phyloP scores from a whole-genome alignment of 148 eudicot genomes.

The Drosera capensis region DNA sequence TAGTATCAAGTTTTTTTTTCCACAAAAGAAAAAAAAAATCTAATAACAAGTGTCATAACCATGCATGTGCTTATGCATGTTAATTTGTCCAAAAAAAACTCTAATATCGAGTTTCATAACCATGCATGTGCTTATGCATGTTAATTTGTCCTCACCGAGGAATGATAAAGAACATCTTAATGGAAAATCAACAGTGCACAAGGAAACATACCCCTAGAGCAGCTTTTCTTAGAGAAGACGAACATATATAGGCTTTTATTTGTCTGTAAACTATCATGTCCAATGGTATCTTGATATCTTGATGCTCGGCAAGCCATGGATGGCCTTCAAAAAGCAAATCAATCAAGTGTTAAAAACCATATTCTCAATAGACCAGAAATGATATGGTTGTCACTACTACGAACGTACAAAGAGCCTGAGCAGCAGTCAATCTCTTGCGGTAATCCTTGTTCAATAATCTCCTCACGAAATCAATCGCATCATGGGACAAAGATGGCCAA shows the following conservation, averaged over 20 bases:
- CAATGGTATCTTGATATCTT: not conserved
- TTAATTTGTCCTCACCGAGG: no score
- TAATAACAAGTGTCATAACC: no score
- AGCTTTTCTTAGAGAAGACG: not conserved
- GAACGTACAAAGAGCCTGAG: not conserved
- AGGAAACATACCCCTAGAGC: not conserved
- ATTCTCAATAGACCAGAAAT: no score
- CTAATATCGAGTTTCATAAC: no score
- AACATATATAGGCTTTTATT: not conserved
- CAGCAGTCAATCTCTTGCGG: not conserved
- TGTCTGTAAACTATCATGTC: not conserved
- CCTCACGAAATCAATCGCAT: not conserved
- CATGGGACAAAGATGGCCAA: not conserved
- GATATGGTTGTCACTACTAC: not conserved
- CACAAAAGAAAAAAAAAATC: no score
- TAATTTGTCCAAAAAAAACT: no score
- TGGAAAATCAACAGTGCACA: no score
- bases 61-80: no score
- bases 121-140: no score
- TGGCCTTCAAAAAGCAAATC: not conserved
- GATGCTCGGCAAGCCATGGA: not conserved
- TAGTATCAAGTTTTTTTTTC: no score
- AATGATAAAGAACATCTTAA: no score
- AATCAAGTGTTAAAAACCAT: not conserved
- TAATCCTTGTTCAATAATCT: not conserved